These are phyloP conservation scores for Dovyalis caffra DNA, from an alignment of 345 rosid genomes.

Conservation along the genomic window DNA sequence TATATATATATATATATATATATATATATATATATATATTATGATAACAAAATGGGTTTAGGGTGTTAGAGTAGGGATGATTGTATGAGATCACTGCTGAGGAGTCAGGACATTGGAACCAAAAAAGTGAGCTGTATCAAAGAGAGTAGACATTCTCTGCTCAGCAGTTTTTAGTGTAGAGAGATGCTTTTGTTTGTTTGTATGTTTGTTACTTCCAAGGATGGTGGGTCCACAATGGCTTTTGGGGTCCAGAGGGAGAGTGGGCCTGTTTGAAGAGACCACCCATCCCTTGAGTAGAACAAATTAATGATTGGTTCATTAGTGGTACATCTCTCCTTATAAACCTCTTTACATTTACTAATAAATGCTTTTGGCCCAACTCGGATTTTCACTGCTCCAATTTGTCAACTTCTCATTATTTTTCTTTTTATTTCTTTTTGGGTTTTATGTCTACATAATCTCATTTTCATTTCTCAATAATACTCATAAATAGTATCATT, in stretches of 20 bases:
- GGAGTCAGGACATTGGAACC: constrained; percentile 5
- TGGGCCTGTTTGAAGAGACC: constrained; percentile 12
- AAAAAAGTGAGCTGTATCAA: constrained; percentile 4
- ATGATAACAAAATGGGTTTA: neutral
- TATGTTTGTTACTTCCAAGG: neutral
- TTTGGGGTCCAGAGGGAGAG: neutral
- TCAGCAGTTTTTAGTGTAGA: neutral
- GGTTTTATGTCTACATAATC: neutral
- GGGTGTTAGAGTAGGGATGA: neutral
- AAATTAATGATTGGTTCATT: constrained; percentile 43
- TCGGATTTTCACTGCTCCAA: neutral
- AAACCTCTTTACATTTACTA: constrained; percentile 27
- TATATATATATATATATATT: neutral
- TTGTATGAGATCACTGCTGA: neutral
- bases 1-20: too few relatives aligned
- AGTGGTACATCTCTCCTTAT: constrained; percentile 31
- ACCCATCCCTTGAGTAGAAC: constrained; percentile 14
- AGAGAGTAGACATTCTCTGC: constrained; percentile 26
- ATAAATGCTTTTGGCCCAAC: constrained; percentile 20
- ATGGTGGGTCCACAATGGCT: constrained; percentile 12
- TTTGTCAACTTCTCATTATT: neutral
- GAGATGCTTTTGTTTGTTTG: neutral
- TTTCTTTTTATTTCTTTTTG: neutral
- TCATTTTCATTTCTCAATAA: neutral
- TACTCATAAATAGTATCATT: too few relatives aligned